A percentile compares a stretch with the other conserved stretches of the same genome.
phyloP scores from a whole-genome alignment of 306 rosid species.

The Argentina anserina region DNA sequence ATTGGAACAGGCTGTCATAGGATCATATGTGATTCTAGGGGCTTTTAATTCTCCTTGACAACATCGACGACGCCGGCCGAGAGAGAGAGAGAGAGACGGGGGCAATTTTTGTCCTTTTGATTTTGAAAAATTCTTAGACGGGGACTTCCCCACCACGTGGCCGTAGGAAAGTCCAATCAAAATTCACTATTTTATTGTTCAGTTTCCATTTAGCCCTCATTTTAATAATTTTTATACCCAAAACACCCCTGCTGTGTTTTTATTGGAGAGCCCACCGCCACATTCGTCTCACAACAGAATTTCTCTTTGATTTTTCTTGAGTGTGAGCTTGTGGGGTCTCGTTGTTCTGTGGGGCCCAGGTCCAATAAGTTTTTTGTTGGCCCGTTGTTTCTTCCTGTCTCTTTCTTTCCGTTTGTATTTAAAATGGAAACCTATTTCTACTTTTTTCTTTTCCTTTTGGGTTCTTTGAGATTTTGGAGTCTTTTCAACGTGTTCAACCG shows the following conservation, averaged over 20 bases:
- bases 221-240: no score
- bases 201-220: no score
- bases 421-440: not conserved
- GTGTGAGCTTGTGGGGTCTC: not conserved
- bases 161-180: no score
- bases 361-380: constrained; percentile 11
- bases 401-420: constrained; percentile 14
- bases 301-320: not conserved
- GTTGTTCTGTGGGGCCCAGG: not conserved
- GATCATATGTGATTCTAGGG: not conserved
- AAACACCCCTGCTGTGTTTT: no score
- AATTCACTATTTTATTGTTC: no score
- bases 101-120: constrained; percentile 11
- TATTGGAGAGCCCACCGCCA: no score
- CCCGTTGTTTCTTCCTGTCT: constrained; percentile 22
- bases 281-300: no score
- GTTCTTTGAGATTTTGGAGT: no score
- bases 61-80: constrained; percentile 19
- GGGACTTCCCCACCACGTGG: no score
- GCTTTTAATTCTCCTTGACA: not conserved
- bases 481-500: no score
- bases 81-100: not conserved
- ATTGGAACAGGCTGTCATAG: constrained; percentile 1
- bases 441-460: not conserved
- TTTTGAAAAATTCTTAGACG: no score